Evolutionary conservation across 2,329 filamentous ascomycete genomes (phyloP).

Genomic region (Colletotrichum sojae): DNA sequence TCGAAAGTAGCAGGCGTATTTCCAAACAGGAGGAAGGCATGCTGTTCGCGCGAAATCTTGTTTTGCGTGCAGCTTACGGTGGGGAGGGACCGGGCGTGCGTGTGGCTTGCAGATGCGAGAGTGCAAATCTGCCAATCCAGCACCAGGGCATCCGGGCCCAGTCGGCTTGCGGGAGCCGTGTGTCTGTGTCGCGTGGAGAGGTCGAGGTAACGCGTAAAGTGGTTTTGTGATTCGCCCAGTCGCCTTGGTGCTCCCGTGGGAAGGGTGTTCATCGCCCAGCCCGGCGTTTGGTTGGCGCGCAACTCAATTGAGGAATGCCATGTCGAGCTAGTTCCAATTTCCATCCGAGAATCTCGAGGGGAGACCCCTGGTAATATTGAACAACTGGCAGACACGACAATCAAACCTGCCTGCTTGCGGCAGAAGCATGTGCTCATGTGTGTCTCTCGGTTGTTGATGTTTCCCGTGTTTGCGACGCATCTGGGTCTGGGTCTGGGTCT

Average conservation of each 20-base stretch:
- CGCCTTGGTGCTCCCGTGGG: neutral
- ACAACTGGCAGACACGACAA: constrained; percentile 39
- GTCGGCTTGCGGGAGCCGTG: constrained; percentile 32
- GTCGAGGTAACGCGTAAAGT: constrained; percentile 37
- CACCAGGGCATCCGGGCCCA: constrained; percentile 15
- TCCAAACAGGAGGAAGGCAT: constrained; percentile 22
- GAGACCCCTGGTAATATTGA: constrained; percentile 40
- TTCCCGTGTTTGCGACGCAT: constrained; percentile 8
- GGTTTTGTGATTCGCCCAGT: constrained; percentile 23
- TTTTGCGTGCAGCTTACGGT: constrained; percentile 39
- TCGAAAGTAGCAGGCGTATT: constrained; percentile 13
- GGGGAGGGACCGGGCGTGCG: constrained; percentile 29
- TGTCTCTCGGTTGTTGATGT: constrained; percentile 27
- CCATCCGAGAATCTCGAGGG: constrained; percentile 35
- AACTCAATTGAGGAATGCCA: constrained; percentile 31
- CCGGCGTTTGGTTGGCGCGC: constrained; percentile 21
- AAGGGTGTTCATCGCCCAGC: neutral
- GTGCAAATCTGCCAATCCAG: constrained; percentile 32
- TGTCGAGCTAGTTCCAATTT: constrained; percentile 32
- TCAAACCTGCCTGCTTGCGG: constrained; percentile 34
- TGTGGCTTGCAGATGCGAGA: constrained; percentile 41
- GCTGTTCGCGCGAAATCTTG: constrained; percentile 39
- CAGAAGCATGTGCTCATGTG: constrained; percentile 32
- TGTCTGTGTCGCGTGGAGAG: constrained; percentile 32
- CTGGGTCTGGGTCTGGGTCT: neutral